Evolutionary conservation across 805 yeast genomes (phyloP).

Genomic region (Ogataea polymorpha): DNA sequence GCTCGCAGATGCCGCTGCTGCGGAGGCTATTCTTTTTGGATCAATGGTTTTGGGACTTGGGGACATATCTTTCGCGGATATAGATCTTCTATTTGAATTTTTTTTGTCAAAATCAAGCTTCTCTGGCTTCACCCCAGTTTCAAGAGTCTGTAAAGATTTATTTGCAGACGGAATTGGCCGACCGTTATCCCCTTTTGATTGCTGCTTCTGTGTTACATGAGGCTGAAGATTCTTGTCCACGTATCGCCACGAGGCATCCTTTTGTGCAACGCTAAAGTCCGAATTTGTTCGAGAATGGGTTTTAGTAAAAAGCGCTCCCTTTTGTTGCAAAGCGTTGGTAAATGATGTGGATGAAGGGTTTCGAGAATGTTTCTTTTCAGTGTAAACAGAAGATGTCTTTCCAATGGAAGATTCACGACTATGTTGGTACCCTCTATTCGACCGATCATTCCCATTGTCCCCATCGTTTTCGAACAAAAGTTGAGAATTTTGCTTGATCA

Average conservation of each 20-base stretch:
- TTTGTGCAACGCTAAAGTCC: conserved; percentile 35
- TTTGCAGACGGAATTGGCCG: no score
- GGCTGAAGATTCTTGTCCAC: neutral
- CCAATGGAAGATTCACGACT: conserved; percentile 30
- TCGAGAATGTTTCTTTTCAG: conserved; percentile 35
- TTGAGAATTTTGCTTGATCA: conserved; percentile 20
- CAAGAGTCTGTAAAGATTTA: neutral
- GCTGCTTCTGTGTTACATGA: no score
- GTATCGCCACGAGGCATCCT: conserved; percentile 9
- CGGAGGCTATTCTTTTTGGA: conserved; percentile 43
- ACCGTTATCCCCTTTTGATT: no score
- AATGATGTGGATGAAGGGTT: conserved; percentile 34
- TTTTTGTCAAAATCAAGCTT: neutral
- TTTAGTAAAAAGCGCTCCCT: conserved; percentile 23
- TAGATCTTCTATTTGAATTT: conserved; percentile 44
- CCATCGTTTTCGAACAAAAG: conserved; percentile 18
- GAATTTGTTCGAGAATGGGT: conserved; percentile 45
- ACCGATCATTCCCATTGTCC: conserved; percentile 18
- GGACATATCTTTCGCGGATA: conserved; percentile 45
- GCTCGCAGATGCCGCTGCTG: conserved; percentile 26
- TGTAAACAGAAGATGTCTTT: conserved; percentile 42
- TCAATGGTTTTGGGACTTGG: conserved; percentile 21
- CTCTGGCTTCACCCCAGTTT: neutral
- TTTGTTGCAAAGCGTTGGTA: conserved; percentile 16
- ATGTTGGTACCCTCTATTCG: conserved; percentile 12